Conservation (phyloP, 2,329 filamentous ascomycete genomes). For the Annulohypoxylon truncatum region DNA sequence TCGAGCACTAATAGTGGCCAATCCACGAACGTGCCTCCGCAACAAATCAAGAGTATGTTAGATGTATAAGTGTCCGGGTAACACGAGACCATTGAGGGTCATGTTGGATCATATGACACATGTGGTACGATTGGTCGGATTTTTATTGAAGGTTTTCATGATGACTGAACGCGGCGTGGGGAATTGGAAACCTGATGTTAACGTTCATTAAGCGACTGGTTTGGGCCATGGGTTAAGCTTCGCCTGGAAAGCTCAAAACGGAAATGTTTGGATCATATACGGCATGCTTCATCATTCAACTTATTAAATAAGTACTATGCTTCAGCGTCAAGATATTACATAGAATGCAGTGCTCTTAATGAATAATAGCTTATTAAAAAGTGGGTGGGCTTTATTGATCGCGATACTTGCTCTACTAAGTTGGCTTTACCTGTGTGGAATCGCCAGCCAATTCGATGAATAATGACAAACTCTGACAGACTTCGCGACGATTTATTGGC, state of each 20-base stretch:
- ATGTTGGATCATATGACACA: background rate
- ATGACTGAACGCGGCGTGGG: conserved; percentile 35
- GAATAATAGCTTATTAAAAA: background rate
- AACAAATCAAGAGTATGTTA: conserved; percentile 68
- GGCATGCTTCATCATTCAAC: background rate
- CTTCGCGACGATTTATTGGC: too few relatives aligned
- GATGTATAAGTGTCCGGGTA: conserved; percentile 57
- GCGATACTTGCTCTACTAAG: background rate
- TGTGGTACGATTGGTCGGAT: conserved; percentile 16
- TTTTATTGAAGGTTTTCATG: conserved; percentile 25
- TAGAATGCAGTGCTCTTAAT: conserved; percentile 5
- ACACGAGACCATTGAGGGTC: background rate
- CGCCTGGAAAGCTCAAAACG: conserved; percentile 2
- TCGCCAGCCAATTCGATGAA: too few relatives aligned
- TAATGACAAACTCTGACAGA: too few relatives aligned
- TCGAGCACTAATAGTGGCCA: conserved; percentile 60
- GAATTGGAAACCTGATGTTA: conserved; percentile 6
- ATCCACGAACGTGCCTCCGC: conserved; percentile 62
- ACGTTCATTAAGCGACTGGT: conserved; percentile 12
- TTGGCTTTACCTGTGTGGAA: too few relatives aligned
- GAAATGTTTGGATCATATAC: background rate
- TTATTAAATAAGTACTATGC: background rate
- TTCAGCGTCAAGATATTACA: background rate
- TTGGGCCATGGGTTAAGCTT: background rate
- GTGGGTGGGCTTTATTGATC: too few relatives aligned